Conservation (phyloP, 2,329 filamentous ascomycete genomes). For the Neodidymelliopsis sp. region DNA sequence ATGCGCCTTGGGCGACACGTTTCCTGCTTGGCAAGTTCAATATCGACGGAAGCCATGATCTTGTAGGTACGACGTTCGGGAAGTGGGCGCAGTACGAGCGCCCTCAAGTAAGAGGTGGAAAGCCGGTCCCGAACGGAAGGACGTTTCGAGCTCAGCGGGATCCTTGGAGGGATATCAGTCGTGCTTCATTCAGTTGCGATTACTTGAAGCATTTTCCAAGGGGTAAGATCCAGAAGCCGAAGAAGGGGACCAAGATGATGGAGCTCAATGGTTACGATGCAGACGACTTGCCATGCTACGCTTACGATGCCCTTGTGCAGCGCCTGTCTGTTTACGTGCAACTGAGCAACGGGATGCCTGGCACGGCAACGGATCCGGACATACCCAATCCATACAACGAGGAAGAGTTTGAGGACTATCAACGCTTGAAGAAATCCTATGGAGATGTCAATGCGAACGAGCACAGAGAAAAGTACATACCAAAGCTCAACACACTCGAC, state of each 20-base stretch:
- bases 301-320: conserved; percentile 60
- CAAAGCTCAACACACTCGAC: conserved; percentile 55
- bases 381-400: conserved; percentile 57
- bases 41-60: conserved; percentile 57
- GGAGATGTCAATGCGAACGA: conserved; percentile 38
- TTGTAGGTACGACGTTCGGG: conserved; percentile 59
- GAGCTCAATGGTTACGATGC: conserved; percentile 60
- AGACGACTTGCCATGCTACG: conserved; percentile 53
- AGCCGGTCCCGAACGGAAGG: conserved; percentile 60
- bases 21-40: conserved; percentile 62
- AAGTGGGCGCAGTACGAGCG: conserved; percentile 58
- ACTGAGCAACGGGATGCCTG: conserved; percentile 52
- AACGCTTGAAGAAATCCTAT: conserved; percentile 40
- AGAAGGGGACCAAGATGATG: conserved; percentile 52
- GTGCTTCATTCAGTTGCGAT: conserved; percentile 60
- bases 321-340: conserved; percentile 61
- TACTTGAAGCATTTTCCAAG: conserved; percentile 58
- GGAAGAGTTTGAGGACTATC: conserved; percentile 45
- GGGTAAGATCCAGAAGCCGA: conserved; percentile 27
- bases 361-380: conserved; percentile 50
- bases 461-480: conserved; percentile 48
- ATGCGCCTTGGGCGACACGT: conserved; percentile 59
- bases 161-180: conserved; percentile 59
- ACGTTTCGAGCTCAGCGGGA: conserved; percentile 60
- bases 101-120: conserved; percentile 58